These are phyloP conservation scores for Fusarium sulawesiense DNA, from an alignment of 2,329 filamentous ascomycete species.

Conservation along the genomic window DNA sequence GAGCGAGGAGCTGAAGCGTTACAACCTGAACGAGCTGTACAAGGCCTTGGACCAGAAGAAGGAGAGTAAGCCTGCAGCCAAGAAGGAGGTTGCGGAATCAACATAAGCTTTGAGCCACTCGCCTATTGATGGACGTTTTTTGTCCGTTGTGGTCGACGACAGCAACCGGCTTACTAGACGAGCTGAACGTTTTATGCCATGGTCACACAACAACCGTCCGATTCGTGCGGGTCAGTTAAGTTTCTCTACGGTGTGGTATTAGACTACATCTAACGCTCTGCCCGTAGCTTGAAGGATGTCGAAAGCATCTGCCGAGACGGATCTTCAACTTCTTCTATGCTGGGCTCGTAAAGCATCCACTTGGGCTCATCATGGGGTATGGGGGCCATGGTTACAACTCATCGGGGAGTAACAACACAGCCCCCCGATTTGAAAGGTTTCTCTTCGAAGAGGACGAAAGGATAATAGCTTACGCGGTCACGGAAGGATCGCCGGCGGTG, in stretches of 20 bases:
- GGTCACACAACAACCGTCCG: conserved; percentile 14
- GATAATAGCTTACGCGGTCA: conserved; percentile 11
- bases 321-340: not conserved
- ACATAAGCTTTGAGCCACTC: conserved; percentile 31
- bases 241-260: not conserved
- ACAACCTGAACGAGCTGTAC: conserved; percentile 82
- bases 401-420: conserved; percentile 5
- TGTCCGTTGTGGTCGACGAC: conserved; percentile 18
- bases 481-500: conserved; percentile 3
- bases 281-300: not conserved
- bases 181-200: conserved; percentile 8
- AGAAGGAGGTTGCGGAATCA: conserved; percentile 33
- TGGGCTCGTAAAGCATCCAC: conserved; percentile 2
- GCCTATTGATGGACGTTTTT: conserved; percentile 14
- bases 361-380: conserved; percentile 1
- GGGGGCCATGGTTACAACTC: conserved; percentile 9
- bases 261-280: not conserved
- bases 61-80: conserved; percentile 29
- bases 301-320: conserved; percentile 1
- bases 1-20: conserved; percentile 80
- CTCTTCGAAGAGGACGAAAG: conserved; percentile 14
- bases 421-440: conserved; percentile 20
- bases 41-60: conserved; percentile 45
- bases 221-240: not conserved
- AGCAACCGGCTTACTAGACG: conserved; percentile 11